These are phyloP conservation scores for Leccinum disarticulatum DNA, from an alignment of 768 basidiomycete genomes.

Conservation along the genomic window DNA sequence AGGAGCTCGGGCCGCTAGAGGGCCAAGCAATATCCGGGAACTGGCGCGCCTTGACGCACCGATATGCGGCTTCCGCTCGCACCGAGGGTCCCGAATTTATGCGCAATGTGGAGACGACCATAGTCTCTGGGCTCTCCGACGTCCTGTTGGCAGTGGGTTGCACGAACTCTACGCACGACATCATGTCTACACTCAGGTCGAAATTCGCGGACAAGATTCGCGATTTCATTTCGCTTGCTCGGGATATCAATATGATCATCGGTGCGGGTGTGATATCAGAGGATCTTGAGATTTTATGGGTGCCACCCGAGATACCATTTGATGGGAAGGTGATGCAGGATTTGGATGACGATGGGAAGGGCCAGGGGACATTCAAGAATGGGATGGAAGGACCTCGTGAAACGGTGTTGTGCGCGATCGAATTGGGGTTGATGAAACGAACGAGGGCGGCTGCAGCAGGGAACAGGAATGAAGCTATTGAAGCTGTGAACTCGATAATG, in stretches of 20 bases:
- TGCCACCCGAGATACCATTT: constrained; percentile 12
- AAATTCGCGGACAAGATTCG: constrained; percentile 43
- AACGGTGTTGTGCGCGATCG: constrained; percentile 32
- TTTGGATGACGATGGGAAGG: constrained; percentile 20
- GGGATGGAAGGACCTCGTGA: not conserved
- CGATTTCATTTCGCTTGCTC: constrained; percentile 43
- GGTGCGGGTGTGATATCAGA: constrained; percentile 26
- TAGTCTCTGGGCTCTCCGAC: constrained; percentile 24
- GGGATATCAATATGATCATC: constrained; percentile 40
- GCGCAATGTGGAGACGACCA: constrained; percentile 1
- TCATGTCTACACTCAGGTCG: constrained; percentile 39
- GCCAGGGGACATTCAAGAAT: not conserved
- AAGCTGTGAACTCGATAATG: constrained; percentile 18
- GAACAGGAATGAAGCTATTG: constrained; percentile 8
- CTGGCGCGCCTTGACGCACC: constrained; percentile 42
- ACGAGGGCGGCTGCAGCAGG: constrained; percentile 9
- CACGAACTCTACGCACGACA: constrained; percentile 13
- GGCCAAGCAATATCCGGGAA: constrained; percentile 42
- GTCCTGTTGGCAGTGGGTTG: constrained; percentile 29
- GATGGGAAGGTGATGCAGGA: constrained; percentile 23
- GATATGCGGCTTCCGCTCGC: constrained; percentile 12
- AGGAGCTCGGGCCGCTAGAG: constrained; percentile 25
- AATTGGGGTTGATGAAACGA: constrained; percentile 32
- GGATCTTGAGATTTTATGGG: constrained; percentile 22
- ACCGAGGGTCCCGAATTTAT: constrained; percentile 15